Percentiles rank a stretch among this genome's conserved stretches.
These are phyloP conservation scores for Porogramme epimiltina DNA, from an alignment of 1,284 basidiomycete genomes.

Conservation along the genomic window DNA sequence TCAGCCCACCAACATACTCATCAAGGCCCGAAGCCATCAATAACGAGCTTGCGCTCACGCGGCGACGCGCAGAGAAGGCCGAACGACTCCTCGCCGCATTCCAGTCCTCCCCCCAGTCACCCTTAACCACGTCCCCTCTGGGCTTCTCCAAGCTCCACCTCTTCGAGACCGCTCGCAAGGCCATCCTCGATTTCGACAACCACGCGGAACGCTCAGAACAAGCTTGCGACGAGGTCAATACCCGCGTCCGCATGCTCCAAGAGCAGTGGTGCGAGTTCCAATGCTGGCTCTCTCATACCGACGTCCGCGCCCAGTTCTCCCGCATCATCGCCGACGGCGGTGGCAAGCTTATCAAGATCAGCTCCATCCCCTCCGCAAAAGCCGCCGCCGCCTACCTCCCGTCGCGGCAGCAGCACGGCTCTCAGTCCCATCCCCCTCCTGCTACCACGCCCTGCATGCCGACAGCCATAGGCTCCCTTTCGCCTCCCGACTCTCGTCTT, in stretches of 20 bases:
- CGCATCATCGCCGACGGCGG: slow-evolving; percentile 48
- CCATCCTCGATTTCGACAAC: slow-evolving; percentile 48
- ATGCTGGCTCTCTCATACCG: slow-evolving; percentile 47
- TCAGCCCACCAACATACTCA: slow-evolving; percentile 58
- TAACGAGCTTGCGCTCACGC: slow-evolving; percentile 44
- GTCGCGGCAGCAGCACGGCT: slow-evolving; percentile 12
- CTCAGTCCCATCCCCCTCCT: slow-evolving; percentile 10
- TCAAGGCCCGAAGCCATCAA: slow-evolving; percentile 50
- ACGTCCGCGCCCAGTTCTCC: slow-evolving; percentile 52
- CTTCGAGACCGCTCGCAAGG: slow-evolving; percentile 35
- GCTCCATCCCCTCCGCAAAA: slow-evolving; percentile 13
- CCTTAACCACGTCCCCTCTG: slow-evolving; percentile 22
- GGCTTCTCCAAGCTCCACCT: slow-evolving; percentile 20
- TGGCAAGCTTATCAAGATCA: slow-evolving; percentile 39
- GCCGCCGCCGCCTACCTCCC: slow-evolving; percentile 18
- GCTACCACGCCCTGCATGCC: slow-evolving; percentile 23
- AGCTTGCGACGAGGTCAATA: slow-evolving; percentile 58
- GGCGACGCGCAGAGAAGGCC: slow-evolving; percentile 52
- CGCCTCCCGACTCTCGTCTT: slow-evolving; percentile 26
- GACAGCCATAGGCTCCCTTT: slow-evolving; percentile 21
- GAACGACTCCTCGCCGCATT: slow-evolving; percentile 47
- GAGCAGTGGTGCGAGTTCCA: slow-evolving; percentile 59
- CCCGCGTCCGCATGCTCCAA: slow-evolving; percentile 46
- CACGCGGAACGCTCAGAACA: slow-evolving; percentile 51
- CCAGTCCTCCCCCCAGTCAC: slow-evolving; percentile 17